Conservation (phyloP, 257 asterid genomes). For the Penstemon davidsonii region DNA sequence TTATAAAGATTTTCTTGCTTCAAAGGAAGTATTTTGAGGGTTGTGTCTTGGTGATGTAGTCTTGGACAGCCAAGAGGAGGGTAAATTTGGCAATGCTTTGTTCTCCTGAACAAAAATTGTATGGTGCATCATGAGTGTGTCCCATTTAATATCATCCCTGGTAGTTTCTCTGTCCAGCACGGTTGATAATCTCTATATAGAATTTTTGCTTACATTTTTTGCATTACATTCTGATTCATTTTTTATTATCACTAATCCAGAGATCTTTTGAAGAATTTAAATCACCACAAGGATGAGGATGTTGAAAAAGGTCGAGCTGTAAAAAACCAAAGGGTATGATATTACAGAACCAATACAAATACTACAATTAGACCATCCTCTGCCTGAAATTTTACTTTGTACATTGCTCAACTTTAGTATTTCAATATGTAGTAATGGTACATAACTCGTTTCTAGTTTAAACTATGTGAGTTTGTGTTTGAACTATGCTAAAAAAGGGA, state of each 20-base stretch:
- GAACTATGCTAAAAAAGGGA: background rate
- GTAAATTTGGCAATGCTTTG: background rate
- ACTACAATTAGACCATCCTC: constrained; percentile 1
- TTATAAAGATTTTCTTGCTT: background rate
- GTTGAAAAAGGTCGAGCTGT: constrained; percentile 80
- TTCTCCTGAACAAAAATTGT: background rate
- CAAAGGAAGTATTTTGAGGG: no score
- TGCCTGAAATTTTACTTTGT: background rate
- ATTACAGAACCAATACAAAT: constrained; percentile 4
- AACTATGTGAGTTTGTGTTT: background rate
- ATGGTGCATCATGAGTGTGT: constrained; percentile 7
- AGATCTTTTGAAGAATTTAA: constrained; percentile 67
- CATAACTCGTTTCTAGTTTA: background rate
- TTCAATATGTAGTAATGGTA: background rate
- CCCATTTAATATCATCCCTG: background rate
- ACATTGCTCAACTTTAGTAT: background rate
- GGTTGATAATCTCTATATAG: background rate
- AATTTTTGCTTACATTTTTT: constrained; percentile 4
- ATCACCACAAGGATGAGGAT: constrained; percentile 77
- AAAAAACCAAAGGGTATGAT: constrained; percentile 78
- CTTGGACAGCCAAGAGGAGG: background rate
- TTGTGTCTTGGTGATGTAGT: background rate
- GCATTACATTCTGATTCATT: constrained; percentile 23
- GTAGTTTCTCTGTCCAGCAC: constrained; percentile 5
- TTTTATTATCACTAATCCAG: constrained; percentile 41